Conservation (phyloP, 1,139 yeast genomes). For the Debaryomyces nepalensis region DNA sequence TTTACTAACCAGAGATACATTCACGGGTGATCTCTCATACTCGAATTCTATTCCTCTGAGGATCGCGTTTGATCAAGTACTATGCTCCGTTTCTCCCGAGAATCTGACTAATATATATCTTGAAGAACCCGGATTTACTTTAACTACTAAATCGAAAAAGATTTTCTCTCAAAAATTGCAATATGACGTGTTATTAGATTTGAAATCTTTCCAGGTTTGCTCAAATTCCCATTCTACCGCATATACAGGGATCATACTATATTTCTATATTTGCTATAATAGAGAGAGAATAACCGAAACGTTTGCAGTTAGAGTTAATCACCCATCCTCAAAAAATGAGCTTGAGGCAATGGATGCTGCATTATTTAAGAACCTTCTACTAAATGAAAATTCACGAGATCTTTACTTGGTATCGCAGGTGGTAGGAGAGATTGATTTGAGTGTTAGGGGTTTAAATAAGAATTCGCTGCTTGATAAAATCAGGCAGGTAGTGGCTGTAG, state of each 20-base stretch:
- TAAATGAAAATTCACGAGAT: constrained; percentile 63
- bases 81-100: constrained; percentile 74
- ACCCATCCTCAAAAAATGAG: constrained; percentile 61
- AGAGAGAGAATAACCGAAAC: constrained; percentile 77
- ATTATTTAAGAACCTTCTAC: constrained; percentile 75
- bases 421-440: constrained; percentile 59
- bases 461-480: constrained; percentile 45
- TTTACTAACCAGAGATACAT: constrained; percentile 63
- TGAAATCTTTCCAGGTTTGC: constrained; percentile 70
- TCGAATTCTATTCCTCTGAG: constrained; percentile 52
- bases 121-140: constrained; percentile 35
- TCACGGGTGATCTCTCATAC: constrained; percentile 63
- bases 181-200: constrained; percentile 79
- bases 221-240: constrained; percentile 68
- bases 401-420: constrained; percentile 71
- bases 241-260: constrained; percentile 72
- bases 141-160: constrained; percentile 50
- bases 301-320: constrained; percentile 67
- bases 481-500: constrained; percentile 85
- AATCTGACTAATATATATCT: constrained; percentile 60
- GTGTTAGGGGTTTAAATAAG: constrained; percentile 26
- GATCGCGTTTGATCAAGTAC: constrained; percentile 70
- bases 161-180: constrained; percentile 60
- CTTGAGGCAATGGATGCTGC: constrained; percentile 78
- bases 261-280: constrained; percentile 70